phyloP scores from a whole-genome alignment of 2,329 filamentous ascomycete species.

The Xylariaceae sp. region DNA sequence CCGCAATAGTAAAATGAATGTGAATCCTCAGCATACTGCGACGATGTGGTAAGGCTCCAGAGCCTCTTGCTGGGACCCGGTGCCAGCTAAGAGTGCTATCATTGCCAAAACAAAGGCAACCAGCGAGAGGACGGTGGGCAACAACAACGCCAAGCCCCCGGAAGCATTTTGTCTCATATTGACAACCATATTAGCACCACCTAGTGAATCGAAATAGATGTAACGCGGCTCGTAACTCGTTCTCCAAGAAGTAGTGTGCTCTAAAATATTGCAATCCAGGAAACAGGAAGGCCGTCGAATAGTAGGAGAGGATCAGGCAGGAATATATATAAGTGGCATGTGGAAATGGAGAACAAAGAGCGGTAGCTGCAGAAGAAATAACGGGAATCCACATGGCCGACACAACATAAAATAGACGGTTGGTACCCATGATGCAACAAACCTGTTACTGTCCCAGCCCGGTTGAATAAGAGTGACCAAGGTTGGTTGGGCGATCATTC shows the following conservation, averaged over 20 bases:
- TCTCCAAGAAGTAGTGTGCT: no score
- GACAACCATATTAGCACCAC: slow-evolving; percentile 7
- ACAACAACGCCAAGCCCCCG: slow-evolving; percentile 31
- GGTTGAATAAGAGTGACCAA: neutral
- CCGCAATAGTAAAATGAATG: neutral
- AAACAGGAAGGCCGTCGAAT: neutral
- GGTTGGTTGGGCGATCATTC: slow-evolving; percentile 5
- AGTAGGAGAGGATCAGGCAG: neutral
- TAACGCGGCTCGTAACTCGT: no score
- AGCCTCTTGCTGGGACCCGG: slow-evolving; percentile 42
- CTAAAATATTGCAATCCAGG: no score
- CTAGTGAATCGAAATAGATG: slow-evolving; percentile 14
- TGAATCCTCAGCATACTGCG: slow-evolving; percentile 38
- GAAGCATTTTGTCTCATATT: slow-evolving; percentile 24
- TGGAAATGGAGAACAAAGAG: slow-evolving; percentile 13
- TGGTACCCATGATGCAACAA: slow-evolving; percentile 11
- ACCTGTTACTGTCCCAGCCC: neutral
- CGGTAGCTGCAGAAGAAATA: neutral
- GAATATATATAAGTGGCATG: slow-evolving; percentile 7
- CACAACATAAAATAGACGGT: neutral
- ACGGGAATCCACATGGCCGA: neutral
- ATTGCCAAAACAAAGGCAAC: slow-evolving; percentile 46
- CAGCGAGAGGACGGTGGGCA: slow-evolving; percentile 44
- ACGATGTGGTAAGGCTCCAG: slow-evolving; percentile 49
- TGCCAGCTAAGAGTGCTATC: slow-evolving; percentile 47